phyloP scores from a whole-genome alignment of 306 rosid genomes.

The Glycine latifolia region DNA sequence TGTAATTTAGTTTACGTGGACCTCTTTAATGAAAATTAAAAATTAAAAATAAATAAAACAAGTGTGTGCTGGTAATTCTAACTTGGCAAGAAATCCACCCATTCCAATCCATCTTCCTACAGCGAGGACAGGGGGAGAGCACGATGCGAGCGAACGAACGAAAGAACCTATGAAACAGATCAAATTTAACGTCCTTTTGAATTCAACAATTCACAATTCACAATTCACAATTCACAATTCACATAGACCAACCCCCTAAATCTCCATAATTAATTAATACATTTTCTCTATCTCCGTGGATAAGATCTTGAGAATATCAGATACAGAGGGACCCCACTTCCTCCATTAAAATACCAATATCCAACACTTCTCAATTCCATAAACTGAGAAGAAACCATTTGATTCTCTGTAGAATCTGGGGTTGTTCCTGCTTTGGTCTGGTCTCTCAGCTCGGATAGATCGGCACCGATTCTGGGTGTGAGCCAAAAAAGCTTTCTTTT shows the following conservation, averaged over 20 bases:
- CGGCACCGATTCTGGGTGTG: conserved; percentile 29
- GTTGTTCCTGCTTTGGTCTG: no score
- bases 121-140: background rate
- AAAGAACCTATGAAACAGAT: background rate
- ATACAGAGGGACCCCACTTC: conserved; percentile 53
- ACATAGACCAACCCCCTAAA: no score
- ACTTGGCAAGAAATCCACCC: conserved; percentile 31
- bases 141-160: no score
- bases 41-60: background rate
- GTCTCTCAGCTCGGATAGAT: background rate
- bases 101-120: background rate
- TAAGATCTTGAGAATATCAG: conserved; percentile 59
- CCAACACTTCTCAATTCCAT: background rate
- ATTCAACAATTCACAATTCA: background rate
- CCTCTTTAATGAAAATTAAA: background rate
- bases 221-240: no score
- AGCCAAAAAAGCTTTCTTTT: conserved; percentile 41
- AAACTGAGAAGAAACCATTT: background rate
- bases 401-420: no score
- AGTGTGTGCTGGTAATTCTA: conserved; percentile 12
- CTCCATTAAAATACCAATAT: conserved; percentile 6
- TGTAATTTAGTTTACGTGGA: background rate
- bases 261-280: conserved; percentile 48
- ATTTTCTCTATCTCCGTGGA: conserved; percentile 42
- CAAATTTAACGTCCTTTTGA: conserved; percentile 33